A percentile compares a stretch with the other conserved stretches of the same genome.
Conservation (phyloP, 2,329 filamentous ascomycete species). For the Apiospora rasikravindrae region DNA sequence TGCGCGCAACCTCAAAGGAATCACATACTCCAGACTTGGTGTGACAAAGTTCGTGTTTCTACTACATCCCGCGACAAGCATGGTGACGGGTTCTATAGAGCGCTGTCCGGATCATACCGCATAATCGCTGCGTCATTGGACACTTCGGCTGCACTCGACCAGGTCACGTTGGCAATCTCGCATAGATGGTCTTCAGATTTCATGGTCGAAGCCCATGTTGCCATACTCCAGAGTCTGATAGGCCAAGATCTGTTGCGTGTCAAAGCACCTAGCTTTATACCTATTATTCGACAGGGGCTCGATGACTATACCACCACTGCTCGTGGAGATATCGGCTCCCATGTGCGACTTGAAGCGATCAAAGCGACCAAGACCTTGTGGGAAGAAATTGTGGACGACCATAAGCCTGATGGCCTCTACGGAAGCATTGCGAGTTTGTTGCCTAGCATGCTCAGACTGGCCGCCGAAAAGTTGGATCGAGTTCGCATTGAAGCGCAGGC, state of each 20-base stretch:
- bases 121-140: conserved; percentile 36
- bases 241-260: conserved; percentile 51
- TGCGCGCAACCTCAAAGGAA: conserved; percentile 43
- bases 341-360: conserved; percentile 81
- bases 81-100: conserved; percentile 58
- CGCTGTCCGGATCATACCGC: conserved; percentile 56
- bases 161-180: conserved; percentile 51
- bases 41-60: conserved; percentile 44
- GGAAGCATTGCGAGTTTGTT: conserved; percentile 47
- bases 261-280: conserved; percentile 47
- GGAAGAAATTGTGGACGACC: conserved; percentile 30
- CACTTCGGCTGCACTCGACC: conserved; percentile 7
- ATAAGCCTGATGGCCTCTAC: conserved; percentile 5
- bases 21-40: conserved; percentile 53
- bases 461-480: conserved; percentile 88
- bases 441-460: conserved; percentile 66
- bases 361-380: conserved; percentile 73
- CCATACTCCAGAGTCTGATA: conserved; percentile 61
- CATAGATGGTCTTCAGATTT: conserved; percentile 58
- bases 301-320: conserved; percentile 92
- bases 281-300: conserved; percentile 62
- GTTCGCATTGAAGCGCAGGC: conserved; percentile 72
- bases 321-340: conserved; percentile 86
- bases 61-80: conserved; percentile 43
- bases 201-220: conserved; percentile 57